A percentile compares a stretch with the other conserved stretches of the same genome.
Conservation (phyloP, 169 alveolate genomes). For the Plasmodium knowlesi region DNA sequence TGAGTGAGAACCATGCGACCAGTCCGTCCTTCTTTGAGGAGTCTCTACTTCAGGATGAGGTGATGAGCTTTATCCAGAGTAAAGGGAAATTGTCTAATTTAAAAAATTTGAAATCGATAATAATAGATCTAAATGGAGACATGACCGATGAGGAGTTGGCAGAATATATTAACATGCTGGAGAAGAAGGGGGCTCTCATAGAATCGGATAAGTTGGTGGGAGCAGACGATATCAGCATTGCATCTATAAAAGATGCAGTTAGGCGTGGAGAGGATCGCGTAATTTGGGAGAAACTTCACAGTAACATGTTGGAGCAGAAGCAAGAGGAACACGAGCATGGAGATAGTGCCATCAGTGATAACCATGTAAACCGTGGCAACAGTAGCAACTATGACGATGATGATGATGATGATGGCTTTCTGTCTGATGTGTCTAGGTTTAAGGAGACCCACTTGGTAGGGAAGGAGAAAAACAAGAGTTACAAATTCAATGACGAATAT, state of each 20-base stretch:
- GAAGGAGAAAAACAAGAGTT: neutral
- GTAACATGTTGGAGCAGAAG: constrained; percentile 17
- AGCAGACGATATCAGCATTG: constrained; percentile 31
- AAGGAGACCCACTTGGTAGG: neutral
- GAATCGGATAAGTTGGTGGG: constrained; percentile 68
- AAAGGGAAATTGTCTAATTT: constrained; percentile 45
- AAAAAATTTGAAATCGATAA: constrained; percentile 6
- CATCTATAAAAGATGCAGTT: constrained; percentile 35
- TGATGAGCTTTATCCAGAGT: constrained; percentile 29
- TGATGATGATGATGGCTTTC: neutral
- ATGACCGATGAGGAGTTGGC: constrained; percentile 53
- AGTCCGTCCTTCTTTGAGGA: constrained; percentile 68
- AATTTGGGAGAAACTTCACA: neutral
- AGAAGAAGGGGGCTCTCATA: constrained; percentile 45
- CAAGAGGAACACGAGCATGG: too few relatives aligned
- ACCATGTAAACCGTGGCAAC: too few relatives aligned
- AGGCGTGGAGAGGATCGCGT: constrained; percentile 26
- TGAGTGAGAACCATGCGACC: constrained; percentile 54
- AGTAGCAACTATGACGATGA: too few relatives aligned
- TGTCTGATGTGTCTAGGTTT: neutral
- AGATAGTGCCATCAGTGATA: neutral
- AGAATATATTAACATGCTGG: constrained; percentile 17
- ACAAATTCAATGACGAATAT: constrained; percentile 48
- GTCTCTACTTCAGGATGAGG: constrained; percentile 39
- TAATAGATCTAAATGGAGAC: constrained; percentile 36